Percentiles rank a stretch among this genome's conserved stretches.
Conservation (phyloP, 768 basidiomycete genomes). For the Mycena vulgaris region DNA sequence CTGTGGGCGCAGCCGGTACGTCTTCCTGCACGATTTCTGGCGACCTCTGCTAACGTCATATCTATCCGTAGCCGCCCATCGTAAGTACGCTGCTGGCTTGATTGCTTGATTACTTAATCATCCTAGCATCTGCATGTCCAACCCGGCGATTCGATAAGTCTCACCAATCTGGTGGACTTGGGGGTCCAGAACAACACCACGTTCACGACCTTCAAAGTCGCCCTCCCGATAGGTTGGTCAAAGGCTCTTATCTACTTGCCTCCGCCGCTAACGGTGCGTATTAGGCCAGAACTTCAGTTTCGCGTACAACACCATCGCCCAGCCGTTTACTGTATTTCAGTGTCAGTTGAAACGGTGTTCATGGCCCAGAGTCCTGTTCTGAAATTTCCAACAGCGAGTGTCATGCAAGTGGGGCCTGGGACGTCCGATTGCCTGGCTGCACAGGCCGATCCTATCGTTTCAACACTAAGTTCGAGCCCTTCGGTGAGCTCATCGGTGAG, state of each 20-base stretch:
- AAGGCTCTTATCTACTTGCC: too few relatives aligned
- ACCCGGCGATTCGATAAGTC: background rate
- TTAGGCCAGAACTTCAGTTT: conserved; percentile 20
- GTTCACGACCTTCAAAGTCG: conserved; percentile 13
- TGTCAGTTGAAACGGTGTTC: background rate
- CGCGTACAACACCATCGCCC: conserved; percentile 11
- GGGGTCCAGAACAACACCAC: background rate
- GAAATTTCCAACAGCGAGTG: background rate
- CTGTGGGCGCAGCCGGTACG: conserved; percentile 2
- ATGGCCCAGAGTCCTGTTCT: background rate
- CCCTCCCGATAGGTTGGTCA: conserved; percentile 5
- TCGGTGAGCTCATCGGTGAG: background rate
- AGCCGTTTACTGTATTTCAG: conserved; percentile 13
- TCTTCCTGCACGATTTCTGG: background rate
- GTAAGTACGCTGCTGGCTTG: background rate
- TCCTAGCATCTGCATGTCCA: conserved; percentile 23
- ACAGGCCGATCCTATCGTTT: background rate
- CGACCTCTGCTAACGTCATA: background rate
- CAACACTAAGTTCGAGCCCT: background rate
- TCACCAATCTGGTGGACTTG: conserved; percentile 12
- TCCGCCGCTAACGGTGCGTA: background rate
- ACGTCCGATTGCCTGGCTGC: background rate
- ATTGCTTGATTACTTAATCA: background rate
- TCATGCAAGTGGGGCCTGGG: conserved; percentile 11
- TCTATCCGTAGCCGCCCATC: conserved; percentile 9